Conservation (phyloP, 2,329 filamentous ascomycete genomes). For the Ophiobolus disseminans region DNA sequence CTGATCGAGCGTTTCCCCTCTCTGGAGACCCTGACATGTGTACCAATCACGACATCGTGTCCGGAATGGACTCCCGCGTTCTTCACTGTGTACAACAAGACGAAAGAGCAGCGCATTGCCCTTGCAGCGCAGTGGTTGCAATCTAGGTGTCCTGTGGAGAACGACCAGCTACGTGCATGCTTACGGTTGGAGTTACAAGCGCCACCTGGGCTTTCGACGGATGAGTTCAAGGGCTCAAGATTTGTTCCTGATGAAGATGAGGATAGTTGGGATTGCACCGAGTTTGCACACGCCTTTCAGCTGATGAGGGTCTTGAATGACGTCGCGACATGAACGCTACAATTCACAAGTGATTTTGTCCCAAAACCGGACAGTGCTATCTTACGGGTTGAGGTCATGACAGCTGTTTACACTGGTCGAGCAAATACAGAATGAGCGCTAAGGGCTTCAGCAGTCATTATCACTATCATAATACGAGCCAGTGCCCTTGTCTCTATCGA, state of each 20-base stretch:
- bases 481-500: no score
- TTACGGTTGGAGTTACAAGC: conserved; percentile 36
- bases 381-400: no score
- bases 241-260: conserved; percentile 28
- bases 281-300: conserved; percentile 35
- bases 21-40: conserved; percentile 31
- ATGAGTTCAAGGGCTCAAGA: conserved; percentile 28
- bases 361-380: no score
- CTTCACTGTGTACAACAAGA: conserved; percentile 30
- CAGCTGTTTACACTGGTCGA: no score
- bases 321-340: no score
- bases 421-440: no score
- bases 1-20: conserved; percentile 32
- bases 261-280: conserved; percentile 35
- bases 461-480: no score
- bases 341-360: no score
- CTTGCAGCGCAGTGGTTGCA: conserved; percentile 37
- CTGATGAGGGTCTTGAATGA: conserved; percentile 10
- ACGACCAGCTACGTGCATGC: conserved; percentile 29
- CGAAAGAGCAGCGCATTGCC: conserved; percentile 33
- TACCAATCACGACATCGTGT: conserved; percentile 30
- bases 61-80: conserved; percentile 34
- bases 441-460: no score
- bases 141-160: conserved; percentile 25
- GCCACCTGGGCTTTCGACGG: conserved; percentile 10